These are phyloP conservation scores for Paramecium sexaurelia DNA, from an alignment of 73 alveolate genomes.

Conservation along the genomic window DNA sequence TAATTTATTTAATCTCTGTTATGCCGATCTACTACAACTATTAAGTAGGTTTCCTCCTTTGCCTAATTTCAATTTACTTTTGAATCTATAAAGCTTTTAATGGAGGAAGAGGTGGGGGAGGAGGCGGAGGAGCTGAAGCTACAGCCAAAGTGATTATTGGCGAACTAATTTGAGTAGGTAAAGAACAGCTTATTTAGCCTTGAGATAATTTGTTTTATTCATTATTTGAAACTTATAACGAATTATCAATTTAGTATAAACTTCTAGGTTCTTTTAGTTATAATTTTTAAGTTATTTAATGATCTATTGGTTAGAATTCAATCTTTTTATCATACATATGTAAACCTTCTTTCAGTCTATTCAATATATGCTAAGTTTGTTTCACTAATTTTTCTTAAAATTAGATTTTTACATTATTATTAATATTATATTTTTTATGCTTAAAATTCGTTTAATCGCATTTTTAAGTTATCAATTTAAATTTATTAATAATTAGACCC, in stretches of 20 bases:
- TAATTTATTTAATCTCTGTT: neutral
- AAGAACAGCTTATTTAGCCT: neutral
- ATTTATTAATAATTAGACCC: neutral
- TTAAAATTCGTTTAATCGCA: neutral
- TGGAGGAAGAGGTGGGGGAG: neutral
- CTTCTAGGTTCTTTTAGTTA: neutral
- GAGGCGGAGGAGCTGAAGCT: neutral
- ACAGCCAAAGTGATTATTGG: neutral
- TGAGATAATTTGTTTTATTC: neutral
- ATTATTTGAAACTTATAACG: neutral
- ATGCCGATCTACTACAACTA: neutral
- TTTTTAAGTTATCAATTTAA: neutral
- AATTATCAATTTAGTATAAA: neutral
- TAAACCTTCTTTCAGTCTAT: neutral
- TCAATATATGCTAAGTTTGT: neutral
- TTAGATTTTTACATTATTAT: neutral
- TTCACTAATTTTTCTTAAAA: neutral
- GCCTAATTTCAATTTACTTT: neutral
- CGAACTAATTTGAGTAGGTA: neutral
- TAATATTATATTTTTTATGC: neutral
- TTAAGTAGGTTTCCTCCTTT: neutral
- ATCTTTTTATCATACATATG: neutral
- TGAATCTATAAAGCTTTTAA: neutral
- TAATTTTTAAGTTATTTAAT: neutral
- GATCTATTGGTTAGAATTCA: neutral